Conservation (phyloP, 2,329 filamentous ascomycete genomes). For the Delphinella strobiligena region DNA sequence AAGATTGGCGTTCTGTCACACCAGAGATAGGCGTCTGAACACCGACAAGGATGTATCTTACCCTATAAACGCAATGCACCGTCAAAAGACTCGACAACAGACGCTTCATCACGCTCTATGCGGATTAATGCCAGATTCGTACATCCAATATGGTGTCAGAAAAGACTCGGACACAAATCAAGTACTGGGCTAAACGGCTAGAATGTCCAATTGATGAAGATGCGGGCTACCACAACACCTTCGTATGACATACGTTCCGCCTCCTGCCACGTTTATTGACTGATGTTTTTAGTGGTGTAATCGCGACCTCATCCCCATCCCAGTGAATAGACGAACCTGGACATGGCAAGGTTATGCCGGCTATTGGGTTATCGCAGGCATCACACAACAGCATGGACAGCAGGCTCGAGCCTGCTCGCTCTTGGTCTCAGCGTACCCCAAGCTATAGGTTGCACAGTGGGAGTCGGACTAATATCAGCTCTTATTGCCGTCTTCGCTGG, state of each 20-base stretch:
- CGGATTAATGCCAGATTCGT: no score
- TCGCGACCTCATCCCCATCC: neutral
- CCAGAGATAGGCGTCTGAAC: no score
- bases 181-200: neutral
- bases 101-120: no score
- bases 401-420: neutral
- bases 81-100: no score
- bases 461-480: conserved; percentile 21
- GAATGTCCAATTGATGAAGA: neutral
- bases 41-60: no score
- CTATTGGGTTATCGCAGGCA: neutral
- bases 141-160: neutral
- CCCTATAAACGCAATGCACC: no score
- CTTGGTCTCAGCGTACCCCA: conserved; percentile 20
- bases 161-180: neutral
- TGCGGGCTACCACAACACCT: neutral
- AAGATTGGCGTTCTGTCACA: neutral
- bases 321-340: neutral
- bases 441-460: conserved; percentile 21
- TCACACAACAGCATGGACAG: neutral
- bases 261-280: neutral
- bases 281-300: neutral
- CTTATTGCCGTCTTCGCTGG: conserved; percentile 23
- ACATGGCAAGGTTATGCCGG: neutral
- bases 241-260: neutral